A percentile compares a stretch with the other conserved stretches of the same genome.
Evolutionary conservation across 2,329 filamentous ascomycete genomes (phyloP).

Genomic region (Hypoxylon sp.): DNA sequence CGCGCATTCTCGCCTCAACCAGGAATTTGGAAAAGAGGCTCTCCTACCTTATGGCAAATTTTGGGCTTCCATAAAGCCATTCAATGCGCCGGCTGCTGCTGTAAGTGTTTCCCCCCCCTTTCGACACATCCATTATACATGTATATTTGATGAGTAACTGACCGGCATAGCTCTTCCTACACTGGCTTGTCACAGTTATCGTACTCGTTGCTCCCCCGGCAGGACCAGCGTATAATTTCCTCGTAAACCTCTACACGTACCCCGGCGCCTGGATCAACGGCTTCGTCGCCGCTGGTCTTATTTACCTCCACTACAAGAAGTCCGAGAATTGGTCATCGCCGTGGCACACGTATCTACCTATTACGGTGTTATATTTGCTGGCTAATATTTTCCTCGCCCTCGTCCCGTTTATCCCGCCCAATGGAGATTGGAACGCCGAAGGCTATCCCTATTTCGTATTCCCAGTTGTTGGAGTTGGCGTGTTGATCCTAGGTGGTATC

Average conservation of each 20-base stretch:
- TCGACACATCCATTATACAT: neutral
- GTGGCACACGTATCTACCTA: conserved; percentile 66
- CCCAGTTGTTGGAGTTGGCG: conserved; percentile 67
- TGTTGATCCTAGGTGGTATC: conserved; percentile 64
- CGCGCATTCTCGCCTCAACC: conserved; percentile 71
- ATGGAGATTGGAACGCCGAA: conserved; percentile 62
- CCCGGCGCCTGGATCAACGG: conserved; percentile 69
- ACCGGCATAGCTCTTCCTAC: conserved; percentile 67
- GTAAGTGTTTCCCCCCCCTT: conserved; percentile 51
- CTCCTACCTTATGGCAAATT: conserved; percentile 75
- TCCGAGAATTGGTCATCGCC: conserved; percentile 68
- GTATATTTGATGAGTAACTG: neutral
- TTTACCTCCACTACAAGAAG: conserved; percentile 67
- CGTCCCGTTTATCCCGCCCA: conserved; percentile 70
- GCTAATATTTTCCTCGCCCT: conserved; percentile 67
- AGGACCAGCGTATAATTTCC: conserved; percentile 78
- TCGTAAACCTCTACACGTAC: conserved; percentile 70
- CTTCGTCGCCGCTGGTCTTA: conserved; percentile 66
- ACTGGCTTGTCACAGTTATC: conserved; percentile 76
- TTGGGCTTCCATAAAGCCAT: conserved; percentile 79
- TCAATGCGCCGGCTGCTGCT: conserved; percentile 73
- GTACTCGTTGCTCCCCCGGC: conserved; percentile 77
- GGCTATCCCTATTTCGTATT: conserved; percentile 71
- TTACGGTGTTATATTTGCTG: conserved; percentile 65
- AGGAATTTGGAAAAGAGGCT: conserved; percentile 79